phyloP scores from a whole-genome alignment of 495 filamentous ascomycete genomes.

The Penicillium nucicola region DNA sequence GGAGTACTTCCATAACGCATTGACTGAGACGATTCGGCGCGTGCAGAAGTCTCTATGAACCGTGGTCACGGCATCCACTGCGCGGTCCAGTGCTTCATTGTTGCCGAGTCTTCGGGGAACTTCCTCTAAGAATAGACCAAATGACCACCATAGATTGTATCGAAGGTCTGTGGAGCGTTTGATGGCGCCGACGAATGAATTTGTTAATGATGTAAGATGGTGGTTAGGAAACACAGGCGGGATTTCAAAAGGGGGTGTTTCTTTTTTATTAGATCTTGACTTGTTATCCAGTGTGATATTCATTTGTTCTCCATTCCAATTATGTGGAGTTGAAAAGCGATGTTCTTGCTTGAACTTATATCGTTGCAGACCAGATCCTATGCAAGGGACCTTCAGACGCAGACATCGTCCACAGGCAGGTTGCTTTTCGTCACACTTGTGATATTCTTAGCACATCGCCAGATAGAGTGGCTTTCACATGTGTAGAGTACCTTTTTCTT shows the following conservation, averaged over 20 bases:
- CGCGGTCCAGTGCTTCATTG: conserved; percentile 41
- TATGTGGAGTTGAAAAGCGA: conserved; percentile 1
- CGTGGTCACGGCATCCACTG: conserved; percentile 34
- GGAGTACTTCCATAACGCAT: conserved; percentile 35
- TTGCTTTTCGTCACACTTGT: conserved; percentile 41
- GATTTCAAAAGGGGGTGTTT: neutral
- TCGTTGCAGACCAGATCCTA: conserved; percentile 44
- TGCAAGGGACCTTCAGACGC: conserved; percentile 41
- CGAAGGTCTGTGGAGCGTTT: conserved; percentile 35
- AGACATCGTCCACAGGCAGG: conserved; percentile 45
- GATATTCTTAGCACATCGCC: neutral
- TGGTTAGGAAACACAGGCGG: conserved; percentile 15
- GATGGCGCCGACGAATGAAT: conserved; percentile 25
- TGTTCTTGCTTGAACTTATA: conserved; percentile 47
- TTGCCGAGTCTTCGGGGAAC: conserved; percentile 37
- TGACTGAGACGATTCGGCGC: conserved; percentile 8
- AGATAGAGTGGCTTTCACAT: neutral
- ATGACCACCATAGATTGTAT: conserved; percentile 41
- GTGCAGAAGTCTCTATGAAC: conserved; percentile 30
- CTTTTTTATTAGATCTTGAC: neutral
- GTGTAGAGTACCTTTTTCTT: conserved; percentile 48
- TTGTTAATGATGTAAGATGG: conserved; percentile 17
- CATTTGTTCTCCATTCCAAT: neutral
- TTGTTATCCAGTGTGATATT: neutral
- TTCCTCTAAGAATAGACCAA: conserved; percentile 36